Evolutionary conservation across 352 stramenopile species (phyloP), one percentile per base, ranked within the genome.

Genomic region (Globisporangium iwayamae): DNA sequence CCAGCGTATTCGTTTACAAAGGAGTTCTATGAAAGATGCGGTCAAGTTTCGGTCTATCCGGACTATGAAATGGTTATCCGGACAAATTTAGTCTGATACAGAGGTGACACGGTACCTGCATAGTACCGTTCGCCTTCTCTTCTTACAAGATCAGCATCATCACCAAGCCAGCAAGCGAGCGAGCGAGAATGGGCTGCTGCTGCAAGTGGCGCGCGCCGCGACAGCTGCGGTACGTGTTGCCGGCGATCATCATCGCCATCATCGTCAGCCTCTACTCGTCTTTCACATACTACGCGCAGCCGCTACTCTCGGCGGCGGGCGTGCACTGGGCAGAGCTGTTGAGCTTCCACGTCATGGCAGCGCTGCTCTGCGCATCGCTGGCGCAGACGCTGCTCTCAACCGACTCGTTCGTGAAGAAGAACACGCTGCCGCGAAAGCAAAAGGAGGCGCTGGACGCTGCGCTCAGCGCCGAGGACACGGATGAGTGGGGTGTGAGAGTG

Each of bases 231-330:
- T 90, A 77, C 69, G 78, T 90, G 62, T 67, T 82, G 30, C 81
- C 79, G 9, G 67, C 55, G 22, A 34, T 90, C 30, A 68, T 94
- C 22, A 18, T 78, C 1, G 55, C 63, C 7, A 64, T 92, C 55
- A 91, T 92, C 62, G 53, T 39, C 45, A 90, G 79, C 60, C 69
- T 94, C 55, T 92, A 94, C 58, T 63, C 52, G 11, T 83, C 80
- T 6, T 94, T 92, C 63, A 59, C 75, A 11, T 28, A 65, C 13
- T 88, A 80, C 48, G 74, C 81, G 41, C 85, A 93, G 56, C 60
- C 68, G n/a, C 71, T 72, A 41, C 64, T 93, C 50, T 46, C 76
- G 30, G 39, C 52, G 25, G 61, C 56, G 1, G 67, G 73, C 36
- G 78, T 73, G 6, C 68, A 67, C 16, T 32, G 51, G 25, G 53